Conservation (phyloP, 2,329 filamentous ascomycete genomes). For the Camillea tinctor region DNA sequence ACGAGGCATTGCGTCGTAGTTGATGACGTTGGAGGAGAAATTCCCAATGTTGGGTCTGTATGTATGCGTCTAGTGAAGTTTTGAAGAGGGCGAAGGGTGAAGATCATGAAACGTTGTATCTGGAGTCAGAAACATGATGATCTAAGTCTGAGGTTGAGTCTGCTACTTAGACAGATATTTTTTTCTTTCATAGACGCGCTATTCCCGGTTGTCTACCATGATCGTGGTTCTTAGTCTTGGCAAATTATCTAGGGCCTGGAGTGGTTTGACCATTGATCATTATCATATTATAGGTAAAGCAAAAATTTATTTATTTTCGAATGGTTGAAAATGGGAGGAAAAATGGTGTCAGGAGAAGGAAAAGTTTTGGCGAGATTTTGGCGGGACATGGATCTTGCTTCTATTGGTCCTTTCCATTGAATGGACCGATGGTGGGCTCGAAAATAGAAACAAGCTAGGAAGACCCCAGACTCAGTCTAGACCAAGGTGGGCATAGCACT, state of each 20-base stretch:
- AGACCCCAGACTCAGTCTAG: neutral
- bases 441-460: slow-evolving; percentile 1
- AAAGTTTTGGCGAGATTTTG: neutral
- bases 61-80: slow-evolving; percentile 10
- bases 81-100: slow-evolving; percentile 1
- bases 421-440: neutral
- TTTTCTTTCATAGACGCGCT: neutral
- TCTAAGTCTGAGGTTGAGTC: no score
- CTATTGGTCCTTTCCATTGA: neutral
- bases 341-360: neutral
- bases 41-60: neutral
- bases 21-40: neutral
- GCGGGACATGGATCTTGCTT: neutral
- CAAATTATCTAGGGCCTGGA: neutral
- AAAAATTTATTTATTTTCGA: no score
- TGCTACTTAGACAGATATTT: neutral
- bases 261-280: neutral
- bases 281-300: neutral
- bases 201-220: neutral
- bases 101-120: slow-evolving; percentile 22
- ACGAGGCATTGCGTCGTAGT: neutral
- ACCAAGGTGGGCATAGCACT: neutral
- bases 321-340: neutral
- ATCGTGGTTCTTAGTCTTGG: neutral
- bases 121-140: neutral